These are phyloP conservation scores for Pseudogymnoascus sp. DNA, from an alignment of 2,329 filamentous ascomycete genomes.

Conservation along the genomic window DNA sequence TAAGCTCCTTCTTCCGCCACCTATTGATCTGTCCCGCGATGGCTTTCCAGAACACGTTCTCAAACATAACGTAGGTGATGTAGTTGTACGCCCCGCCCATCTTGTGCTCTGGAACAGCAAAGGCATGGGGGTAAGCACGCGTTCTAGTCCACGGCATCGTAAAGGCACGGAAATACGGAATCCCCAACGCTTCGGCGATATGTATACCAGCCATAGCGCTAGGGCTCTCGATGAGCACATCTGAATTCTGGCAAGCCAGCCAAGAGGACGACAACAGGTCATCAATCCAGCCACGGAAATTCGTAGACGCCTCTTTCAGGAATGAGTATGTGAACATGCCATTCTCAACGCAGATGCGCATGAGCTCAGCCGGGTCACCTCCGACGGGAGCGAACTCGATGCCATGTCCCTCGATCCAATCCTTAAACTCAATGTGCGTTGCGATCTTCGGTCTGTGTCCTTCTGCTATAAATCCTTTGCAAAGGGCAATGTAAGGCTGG, in stretches of 20 bases:
- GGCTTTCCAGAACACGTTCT: constrained; percentile 93
- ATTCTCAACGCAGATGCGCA: constrained; percentile 93
- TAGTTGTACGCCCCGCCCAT: constrained; percentile 95
- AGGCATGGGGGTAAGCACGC: constrained; percentile 91
- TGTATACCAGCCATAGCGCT: constrained; percentile 97
- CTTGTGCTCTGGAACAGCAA: constrained; percentile 85
- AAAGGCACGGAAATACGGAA: constrained; percentile 95
- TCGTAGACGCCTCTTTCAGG: constrained; percentile 74
- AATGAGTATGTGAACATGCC: constrained; percentile 96
- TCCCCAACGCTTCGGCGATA: constrained; percentile 84
- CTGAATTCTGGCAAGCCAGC: constrained; percentile 74
- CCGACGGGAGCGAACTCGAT: constrained; percentile 87
- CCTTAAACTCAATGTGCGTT: constrained; percentile 82
- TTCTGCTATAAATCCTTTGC: constrained; percentile 80
- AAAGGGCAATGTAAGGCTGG: constrained; percentile 93
- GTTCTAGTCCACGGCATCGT: constrained; percentile 99
- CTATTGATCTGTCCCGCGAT: constrained; percentile 86
- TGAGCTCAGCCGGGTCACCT: constrained; percentile 87
- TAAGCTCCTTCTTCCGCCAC: constrained; percentile 78
- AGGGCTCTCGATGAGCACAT: constrained; percentile 89
- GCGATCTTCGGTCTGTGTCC: constrained; percentile 84
- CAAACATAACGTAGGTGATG: constrained; percentile 91
- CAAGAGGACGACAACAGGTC: constrained; percentile 77
- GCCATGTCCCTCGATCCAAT: constrained; percentile 84
- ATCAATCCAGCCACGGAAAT: constrained; percentile 93